A percentile compares a stretch with the other conserved stretches of the same genome.
Evolutionary conservation across 108 stramenopile species (phyloP).

Genomic region (Seminavis robusta): DNA sequence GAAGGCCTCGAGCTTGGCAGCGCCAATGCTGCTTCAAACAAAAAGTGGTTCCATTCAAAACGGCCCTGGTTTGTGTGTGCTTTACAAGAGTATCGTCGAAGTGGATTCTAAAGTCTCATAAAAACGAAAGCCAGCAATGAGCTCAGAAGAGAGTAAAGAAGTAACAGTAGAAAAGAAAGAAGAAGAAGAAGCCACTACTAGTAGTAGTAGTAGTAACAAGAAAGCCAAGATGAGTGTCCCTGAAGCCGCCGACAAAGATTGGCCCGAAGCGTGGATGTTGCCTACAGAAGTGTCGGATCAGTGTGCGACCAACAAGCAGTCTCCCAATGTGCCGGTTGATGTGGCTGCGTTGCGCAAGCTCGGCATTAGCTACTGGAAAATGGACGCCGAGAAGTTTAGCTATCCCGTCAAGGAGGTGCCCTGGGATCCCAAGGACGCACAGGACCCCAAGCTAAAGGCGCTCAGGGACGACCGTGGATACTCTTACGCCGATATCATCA

Average conservation of each 20-base stretch:
- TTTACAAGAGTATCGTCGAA: no score
- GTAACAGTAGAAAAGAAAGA: slow-evolving; percentile 17
- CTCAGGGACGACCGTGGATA: slow-evolving; percentile 57
- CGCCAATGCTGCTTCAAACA: no score
- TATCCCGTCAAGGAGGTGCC: slow-evolving; percentile 81
- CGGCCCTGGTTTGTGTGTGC: no score
- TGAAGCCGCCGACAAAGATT: slow-evolving; percentile 32
- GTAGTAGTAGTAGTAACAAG: slow-evolving; percentile 9
- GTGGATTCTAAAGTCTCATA: no score
- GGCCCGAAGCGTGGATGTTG: slow-evolving; percentile 80
- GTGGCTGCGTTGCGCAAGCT: slow-evolving; percentile 47
- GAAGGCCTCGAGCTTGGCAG: no score
- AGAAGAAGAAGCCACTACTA: slow-evolving; percentile 2
- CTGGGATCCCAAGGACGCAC: slow-evolving; percentile 81
- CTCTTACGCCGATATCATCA: slow-evolving; percentile 89
- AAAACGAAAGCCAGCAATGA: no score
- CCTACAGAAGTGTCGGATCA: slow-evolving; percentile 63
- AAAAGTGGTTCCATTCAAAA: no score
- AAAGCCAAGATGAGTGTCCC: slow-evolving; percentile 28
- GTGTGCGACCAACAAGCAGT: slow-evolving; percentile 49
- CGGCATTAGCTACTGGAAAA: slow-evolving; percentile 83
- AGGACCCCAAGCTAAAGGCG: slow-evolving; percentile 62
- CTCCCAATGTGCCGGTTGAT: slow-evolving; percentile 67
- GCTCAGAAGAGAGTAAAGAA: no score
- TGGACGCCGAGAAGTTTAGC: slow-evolving; percentile 65